Evolutionary conservation across 148 eudicot species (phyloP).

Genomic region (Cornus kousa): DNA sequence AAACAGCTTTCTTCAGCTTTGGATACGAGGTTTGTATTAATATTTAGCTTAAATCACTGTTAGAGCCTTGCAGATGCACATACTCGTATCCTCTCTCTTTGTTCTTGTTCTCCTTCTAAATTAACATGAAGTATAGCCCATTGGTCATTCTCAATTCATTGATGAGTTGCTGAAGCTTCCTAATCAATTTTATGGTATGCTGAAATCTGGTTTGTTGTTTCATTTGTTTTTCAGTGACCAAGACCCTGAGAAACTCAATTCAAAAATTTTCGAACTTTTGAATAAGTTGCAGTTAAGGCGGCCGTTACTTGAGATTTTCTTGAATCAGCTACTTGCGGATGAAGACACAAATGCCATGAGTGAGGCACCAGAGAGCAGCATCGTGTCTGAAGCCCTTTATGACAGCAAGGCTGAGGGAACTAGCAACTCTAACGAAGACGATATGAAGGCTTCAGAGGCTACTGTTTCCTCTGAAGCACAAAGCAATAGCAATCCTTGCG

Average conservation of each 20-base stretch:
- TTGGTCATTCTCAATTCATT: neutral
- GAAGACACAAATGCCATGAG: neutral
- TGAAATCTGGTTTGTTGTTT: too few relatives aligned
- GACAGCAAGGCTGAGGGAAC: too few relatives aligned
- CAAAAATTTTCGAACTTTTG: neutral
- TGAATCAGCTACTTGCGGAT: neutral
- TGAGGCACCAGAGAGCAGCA: too few relatives aligned
- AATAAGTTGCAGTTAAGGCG: neutral
- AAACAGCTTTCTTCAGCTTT: conserved; percentile 10
- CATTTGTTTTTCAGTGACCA: neutral
- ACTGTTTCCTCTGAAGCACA: too few relatives aligned
- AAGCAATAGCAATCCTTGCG: too few relatives aligned
- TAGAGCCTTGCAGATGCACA: neutral
- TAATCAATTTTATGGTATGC: neutral
- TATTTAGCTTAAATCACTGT: neutral
- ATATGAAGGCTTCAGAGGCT: too few relatives aligned
- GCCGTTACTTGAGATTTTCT: conserved; percentile 10
- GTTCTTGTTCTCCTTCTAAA: too few relatives aligned
- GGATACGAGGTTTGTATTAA: conserved; percentile 15
- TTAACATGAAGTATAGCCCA: neutral
- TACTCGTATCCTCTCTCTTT: too few relatives aligned
- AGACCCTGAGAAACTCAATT: neutral
- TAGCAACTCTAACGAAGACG: too few relatives aligned
- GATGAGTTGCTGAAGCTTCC: neutral
- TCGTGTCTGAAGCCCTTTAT: too few relatives aligned